These are phyloP conservation scores for Acidiella bohemica DNA, from an alignment of 495 filamentous ascomycete species.

Conservation along the genomic window DNA sequence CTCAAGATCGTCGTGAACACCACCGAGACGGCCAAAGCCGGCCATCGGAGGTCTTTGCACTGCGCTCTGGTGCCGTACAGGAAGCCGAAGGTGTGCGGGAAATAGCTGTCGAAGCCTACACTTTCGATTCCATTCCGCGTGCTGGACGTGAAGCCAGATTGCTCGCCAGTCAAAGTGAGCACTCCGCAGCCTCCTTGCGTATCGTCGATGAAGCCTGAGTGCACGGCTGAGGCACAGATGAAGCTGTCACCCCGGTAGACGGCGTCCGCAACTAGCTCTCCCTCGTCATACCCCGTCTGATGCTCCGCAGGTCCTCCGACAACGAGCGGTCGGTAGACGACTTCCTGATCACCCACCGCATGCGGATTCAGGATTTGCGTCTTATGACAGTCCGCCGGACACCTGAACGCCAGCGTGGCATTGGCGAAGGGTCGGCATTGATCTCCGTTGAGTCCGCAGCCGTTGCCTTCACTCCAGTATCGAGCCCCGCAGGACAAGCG, in stretches of 20 bases:
- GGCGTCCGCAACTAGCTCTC: conserved; percentile 16
- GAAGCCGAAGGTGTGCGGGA: conserved; percentile 31
- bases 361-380: conserved; percentile 27
- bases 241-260: conserved; percentile 33
- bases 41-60: conserved; percentile 33
- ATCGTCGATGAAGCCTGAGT: conserved; percentile 30
- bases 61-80: conserved; percentile 26
- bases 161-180: conserved; percentile 27
- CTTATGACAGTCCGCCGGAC: conserved; percentile 30
- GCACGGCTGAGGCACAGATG: conserved; percentile 32
- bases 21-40: conserved; percentile 28
- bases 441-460: conserved; percentile 31
- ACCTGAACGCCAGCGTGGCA: conserved; percentile 28
- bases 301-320: conserved; percentile 28
- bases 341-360: conserved; percentile 30
- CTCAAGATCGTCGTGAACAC: conserved; percentile 28
- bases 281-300: conserved; percentile 14
- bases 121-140: conserved; percentile 26
- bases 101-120: conserved; percentile 30
- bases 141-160: conserved; percentile 22
- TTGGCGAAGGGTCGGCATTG: conserved; percentile 31
- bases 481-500: conserved; percentile 38
- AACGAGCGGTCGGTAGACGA: conserved; percentile 30
- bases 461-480: conserved; percentile 41
- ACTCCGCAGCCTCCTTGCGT: conserved; percentile 30